A percentile compares a stretch with the other conserved stretches of the same genome.
These are phyloP conservation scores for Sporothrix sp. DNA, from an alignment of 2,329 filamentous ascomycete genomes.

Conservation along the genomic window DNA sequence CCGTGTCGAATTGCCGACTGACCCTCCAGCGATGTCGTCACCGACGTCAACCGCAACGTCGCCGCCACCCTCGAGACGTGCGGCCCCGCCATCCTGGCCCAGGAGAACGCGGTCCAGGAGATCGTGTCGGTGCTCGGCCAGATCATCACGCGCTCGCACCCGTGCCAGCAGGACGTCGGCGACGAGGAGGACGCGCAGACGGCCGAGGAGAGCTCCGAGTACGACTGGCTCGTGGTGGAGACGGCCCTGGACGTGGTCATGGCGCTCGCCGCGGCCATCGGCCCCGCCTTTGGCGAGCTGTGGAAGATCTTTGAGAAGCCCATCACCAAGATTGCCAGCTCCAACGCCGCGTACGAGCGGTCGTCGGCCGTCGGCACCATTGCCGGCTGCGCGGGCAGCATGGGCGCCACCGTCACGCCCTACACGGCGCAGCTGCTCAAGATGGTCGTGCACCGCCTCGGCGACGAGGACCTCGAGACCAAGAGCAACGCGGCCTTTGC, in stretches of 20 bases:
- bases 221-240: conserved; percentile 95
- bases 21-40: conserved; percentile 63
- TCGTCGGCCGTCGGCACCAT: conserved; percentile 85
- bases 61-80: conserved; percentile 84
- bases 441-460: conserved; percentile 74
- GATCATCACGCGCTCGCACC: conserved; percentile 82
- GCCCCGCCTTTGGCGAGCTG: conserved; percentile 69
- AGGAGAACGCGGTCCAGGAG: conserved; percentile 63
- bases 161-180: conserved; percentile 83
- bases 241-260: conserved; percentile 86
- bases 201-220: conserved; percentile 75
- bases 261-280: conserved; percentile 73
- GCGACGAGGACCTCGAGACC: conserved; percentile 81
- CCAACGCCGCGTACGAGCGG: conserved; percentile 77
- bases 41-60: conserved; percentile 90
- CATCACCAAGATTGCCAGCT: conserved; percentile 77
- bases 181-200: conserved; percentile 68
- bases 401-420: conserved; percentile 70
- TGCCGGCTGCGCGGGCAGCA: conserved; percentile 80
- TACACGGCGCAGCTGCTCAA: conserved; percentile 70
- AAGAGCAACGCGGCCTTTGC: conserved; percentile 95
- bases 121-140: conserved; percentile 64
- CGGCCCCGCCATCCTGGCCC: conserved; percentile 73
- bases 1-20: conserved; percentile 22
- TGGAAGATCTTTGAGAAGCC: conserved; percentile 97